Conservation (phyloP, 371 early-diverging fungal species). For the Apophysomyces ossiformis region DNA sequence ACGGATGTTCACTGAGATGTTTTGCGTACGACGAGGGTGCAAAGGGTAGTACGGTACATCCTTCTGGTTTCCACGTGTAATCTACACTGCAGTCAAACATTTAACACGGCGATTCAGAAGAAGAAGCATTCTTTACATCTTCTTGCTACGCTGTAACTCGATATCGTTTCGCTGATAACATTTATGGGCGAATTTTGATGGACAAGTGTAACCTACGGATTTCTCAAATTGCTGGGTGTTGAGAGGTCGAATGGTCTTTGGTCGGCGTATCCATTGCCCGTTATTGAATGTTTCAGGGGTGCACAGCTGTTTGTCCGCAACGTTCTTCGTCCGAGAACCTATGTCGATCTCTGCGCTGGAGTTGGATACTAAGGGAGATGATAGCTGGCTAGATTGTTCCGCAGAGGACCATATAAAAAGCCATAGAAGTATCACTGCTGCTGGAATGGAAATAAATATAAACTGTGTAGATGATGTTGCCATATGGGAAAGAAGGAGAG, state of each 20-base stretch:
- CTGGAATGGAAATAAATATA: constrained; percentile 13
- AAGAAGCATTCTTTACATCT: neutral
- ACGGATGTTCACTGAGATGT: constrained; percentile 39
- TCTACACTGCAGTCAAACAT: constrained; percentile 29
- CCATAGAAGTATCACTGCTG: constrained; percentile 19
- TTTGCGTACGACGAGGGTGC: constrained; percentile 29
- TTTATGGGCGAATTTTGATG: constrained; percentile 44
- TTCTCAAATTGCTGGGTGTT: constrained; percentile 24
- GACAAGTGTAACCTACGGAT: constrained; percentile 40
- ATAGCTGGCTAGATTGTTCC: neutral
- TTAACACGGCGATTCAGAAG: neutral
- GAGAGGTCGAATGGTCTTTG: constrained; percentile 19
- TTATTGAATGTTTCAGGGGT: constrained; percentile 37
- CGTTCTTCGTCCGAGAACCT: neutral
- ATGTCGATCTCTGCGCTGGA: neutral
- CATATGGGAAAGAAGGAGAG: constrained; percentile 5
- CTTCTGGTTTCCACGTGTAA: constrained; percentile 43
- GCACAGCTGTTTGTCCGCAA: constrained; percentile 19
- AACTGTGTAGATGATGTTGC: neutral
- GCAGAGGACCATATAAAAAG: constrained; percentile 23
- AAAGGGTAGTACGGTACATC: constrained; percentile 34
- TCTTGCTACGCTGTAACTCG: constrained; percentile 26
- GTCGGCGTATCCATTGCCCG: constrained; percentile 41
- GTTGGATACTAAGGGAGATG: neutral
- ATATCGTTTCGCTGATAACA: constrained; percentile 43